Percentiles rank a stretch among this genome's conserved stretches.
phyloP scores from a whole-genome alignment of 768 basidiomycete genomes.

The Pulveroboletus frians region DNA sequence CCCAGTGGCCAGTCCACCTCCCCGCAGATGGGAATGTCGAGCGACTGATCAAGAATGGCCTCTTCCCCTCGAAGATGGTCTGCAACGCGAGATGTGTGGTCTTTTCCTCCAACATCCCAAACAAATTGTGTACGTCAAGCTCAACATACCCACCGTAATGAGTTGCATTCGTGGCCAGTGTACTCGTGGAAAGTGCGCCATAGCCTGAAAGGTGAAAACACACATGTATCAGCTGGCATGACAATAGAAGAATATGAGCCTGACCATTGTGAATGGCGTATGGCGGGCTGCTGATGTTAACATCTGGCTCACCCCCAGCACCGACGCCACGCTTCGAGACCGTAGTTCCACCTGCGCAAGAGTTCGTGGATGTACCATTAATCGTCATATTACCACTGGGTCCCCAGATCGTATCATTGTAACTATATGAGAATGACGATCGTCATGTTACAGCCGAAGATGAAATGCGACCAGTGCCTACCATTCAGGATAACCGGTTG shows the following conservation, averaged over 20 bases:
- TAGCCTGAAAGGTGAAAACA: too few species aligned
- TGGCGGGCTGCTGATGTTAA: constrained; percentile 54
- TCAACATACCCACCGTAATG: constrained; percentile 34
- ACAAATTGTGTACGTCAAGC: constrained; percentile 66
- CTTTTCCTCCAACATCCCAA: constrained; percentile 67
- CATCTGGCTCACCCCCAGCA: constrained; percentile 41
- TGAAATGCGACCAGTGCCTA: constrained; percentile 20
- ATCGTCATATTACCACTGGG: too few species aligned
- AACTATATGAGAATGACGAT: background rate
- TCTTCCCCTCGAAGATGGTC: constrained; percentile 48
- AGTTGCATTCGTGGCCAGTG: too few species aligned
- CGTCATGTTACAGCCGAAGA: background rate
- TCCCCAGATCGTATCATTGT: too few species aligned
- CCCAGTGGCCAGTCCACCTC: constrained; percentile 72
- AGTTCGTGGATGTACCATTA: constrained; percentile 54
- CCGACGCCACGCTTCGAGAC: constrained; percentile 45
- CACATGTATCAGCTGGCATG: too few species aligned
- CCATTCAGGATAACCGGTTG: constrained; percentile 69
- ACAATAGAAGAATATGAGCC: constrained; percentile 28
- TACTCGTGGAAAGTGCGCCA: too few species aligned
- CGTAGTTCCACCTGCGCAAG: constrained; percentile 18
- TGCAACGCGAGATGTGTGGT: constrained; percentile 57
- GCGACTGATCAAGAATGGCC: constrained; percentile 62
- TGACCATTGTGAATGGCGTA: constrained; percentile 75
- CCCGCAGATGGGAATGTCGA: constrained; percentile 69